phyloP scores from a whole-genome alignment of 139 green algal species.

The Ulvella scutata region DNA sequence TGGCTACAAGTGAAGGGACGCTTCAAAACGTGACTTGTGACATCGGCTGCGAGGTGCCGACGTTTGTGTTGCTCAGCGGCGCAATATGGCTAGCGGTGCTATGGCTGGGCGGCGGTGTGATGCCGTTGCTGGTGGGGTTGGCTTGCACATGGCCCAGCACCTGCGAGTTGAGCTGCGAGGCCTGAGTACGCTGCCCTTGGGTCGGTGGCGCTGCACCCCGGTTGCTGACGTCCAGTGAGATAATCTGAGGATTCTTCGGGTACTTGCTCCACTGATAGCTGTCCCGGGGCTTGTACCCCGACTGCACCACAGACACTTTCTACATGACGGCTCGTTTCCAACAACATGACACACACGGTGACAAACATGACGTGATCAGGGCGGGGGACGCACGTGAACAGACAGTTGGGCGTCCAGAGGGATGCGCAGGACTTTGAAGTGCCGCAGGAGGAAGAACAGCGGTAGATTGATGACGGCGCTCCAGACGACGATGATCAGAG shows the following conservation, averaged over 20 bases:
- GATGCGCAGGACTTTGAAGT: not conserved
- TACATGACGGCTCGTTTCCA: not conserved
- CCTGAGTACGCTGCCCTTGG: too few relatives aligned
- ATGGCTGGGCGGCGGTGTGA: too few relatives aligned
- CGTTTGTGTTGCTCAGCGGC: too few relatives aligned
- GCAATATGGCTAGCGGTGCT: too few relatives aligned
- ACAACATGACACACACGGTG: not conserved
- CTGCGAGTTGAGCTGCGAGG: too few relatives aligned
- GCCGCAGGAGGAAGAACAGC: constrained; percentile 3
- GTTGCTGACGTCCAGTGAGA: not conserved
- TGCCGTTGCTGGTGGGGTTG: too few relatives aligned
- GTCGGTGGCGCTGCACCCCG: too few relatives aligned
- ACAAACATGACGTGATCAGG: not conserved
- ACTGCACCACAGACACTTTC: not conserved
- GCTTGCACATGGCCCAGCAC: too few relatives aligned
- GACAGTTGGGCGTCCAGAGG: not conserved
- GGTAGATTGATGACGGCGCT: not conserved
- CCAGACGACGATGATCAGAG: constrained; percentile 3
- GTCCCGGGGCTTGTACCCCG: not conserved
- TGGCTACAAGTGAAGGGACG: too few relatives aligned
- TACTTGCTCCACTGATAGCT: not conserved
- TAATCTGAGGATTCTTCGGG: not conserved
- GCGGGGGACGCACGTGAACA: not conserved
- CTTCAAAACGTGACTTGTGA: too few relatives aligned
- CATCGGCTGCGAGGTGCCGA: too few relatives aligned